A percentile compares a stretch with the other conserved stretches of the same genome.
phyloP scores from a whole-genome alignment of 2,329 filamentous ascomycete species.

The Ascochyta pisi region DNA sequence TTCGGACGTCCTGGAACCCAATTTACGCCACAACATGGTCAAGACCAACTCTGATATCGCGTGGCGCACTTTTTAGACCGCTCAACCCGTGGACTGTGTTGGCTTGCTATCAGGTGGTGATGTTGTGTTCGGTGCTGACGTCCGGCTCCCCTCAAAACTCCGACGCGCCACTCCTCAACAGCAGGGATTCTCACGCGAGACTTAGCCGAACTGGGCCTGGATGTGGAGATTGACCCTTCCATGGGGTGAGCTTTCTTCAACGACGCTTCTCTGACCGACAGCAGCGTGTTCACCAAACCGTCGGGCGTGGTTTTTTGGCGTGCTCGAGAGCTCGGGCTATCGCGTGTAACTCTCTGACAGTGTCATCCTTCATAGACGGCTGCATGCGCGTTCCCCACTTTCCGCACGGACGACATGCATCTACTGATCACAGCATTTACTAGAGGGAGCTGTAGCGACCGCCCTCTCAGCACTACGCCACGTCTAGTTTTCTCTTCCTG shows the following conservation, averaged over 20 bases:
- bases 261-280: constrained; percentile 19
- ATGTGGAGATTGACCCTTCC: constrained; percentile 23
- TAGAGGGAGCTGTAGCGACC: constrained; percentile 23
- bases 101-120: constrained; percentile 13
- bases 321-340: constrained; percentile 20
- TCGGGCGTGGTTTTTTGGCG: constrained; percentile 17
- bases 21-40: neutral
- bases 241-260: constrained; percentile 28
- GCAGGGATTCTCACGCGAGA: constrained; percentile 9
- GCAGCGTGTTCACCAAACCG: constrained; percentile 12
- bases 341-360: constrained; percentile 16
- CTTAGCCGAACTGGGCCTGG: constrained; percentile 21
- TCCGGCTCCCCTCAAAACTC: constrained; percentile 39
- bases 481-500: constrained; percentile 20
- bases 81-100: neutral
- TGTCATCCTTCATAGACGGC: constrained; percentile 2
- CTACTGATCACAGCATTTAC: constrained; percentile 23
- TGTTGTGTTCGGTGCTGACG: constrained; percentile 26
- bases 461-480: constrained; percentile 23
- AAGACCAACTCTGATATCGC: neutral
- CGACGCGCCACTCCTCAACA: constrained; percentile 23
- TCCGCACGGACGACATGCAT: constrained; percentile 21
- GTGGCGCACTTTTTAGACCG: constrained; percentile 2
- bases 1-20: neutral
- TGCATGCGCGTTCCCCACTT: constrained; percentile 24